Evolutionary conservation across 768 basidiomycete species (phyloP).

Genomic region (Tylopilus subfusipes): DNA sequence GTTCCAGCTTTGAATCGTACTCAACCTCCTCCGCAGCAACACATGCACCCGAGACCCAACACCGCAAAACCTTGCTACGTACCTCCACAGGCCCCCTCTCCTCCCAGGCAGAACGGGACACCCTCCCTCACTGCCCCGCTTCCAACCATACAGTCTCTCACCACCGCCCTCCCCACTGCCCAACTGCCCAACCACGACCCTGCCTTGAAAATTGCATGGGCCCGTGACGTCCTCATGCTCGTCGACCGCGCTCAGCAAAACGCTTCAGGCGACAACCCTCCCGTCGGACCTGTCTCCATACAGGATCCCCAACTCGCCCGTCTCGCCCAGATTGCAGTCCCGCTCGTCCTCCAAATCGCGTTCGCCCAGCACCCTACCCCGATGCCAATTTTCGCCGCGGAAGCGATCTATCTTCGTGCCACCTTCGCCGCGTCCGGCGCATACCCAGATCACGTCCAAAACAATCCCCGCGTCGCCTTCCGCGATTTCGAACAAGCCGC

Average conservation of each 20-base stretch:
- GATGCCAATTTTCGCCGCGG: conserved; percentile 48
- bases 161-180: conserved; percentile 46
- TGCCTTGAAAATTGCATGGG: conserved; percentile 67
- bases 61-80: conserved; percentile 15
- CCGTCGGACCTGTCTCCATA: conserved; percentile 51
- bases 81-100: conserved; percentile 23
- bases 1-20: conserved; percentile 19
- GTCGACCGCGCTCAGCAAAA: conserved; percentile 53
- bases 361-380: conserved; percentile 33
- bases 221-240: conserved; percentile 76
- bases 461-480: conserved; percentile 78
- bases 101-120: conserved; percentile 21
- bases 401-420: conserved; percentile 75
- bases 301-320: conserved; percentile 56
- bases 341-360: conserved; percentile 58
- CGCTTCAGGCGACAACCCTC: conserved; percentile 39
- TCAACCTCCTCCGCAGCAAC: conserved; percentile 24
- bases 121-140: conserved; percentile 65
- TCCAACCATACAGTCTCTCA: conserved; percentile 60
- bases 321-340: conserved; percentile 63
- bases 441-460: conserved; percentile 59
- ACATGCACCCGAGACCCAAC: conserved; percentile 18
- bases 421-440: conserved; percentile 70
- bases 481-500: conserved; percentile 86
- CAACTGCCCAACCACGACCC: conserved; percentile 58